These are phyloP conservation scores for Xylariaceae sp. DNA, from an alignment of 2,329 filamentous ascomycete species.

Conservation along the genomic window DNA sequence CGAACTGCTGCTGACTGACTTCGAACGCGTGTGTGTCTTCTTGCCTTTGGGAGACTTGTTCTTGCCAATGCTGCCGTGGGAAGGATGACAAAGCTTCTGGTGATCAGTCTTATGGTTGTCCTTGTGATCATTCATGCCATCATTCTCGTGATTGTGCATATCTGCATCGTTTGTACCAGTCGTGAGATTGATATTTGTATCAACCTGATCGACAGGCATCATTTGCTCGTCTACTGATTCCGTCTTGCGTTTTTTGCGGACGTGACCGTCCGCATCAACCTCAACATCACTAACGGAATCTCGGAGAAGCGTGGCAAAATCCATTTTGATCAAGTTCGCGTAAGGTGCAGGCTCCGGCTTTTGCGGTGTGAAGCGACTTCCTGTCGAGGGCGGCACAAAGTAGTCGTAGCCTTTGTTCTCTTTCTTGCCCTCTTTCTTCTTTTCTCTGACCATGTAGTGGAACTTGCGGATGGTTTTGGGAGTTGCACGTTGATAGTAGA, in stretches of 20 bases:
- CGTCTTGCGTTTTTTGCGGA: slow-evolving; percentile 41
- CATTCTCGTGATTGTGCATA: slow-evolving; percentile 18
- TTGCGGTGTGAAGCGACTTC: slow-evolving; percentile 51
- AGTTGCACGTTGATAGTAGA: slow-evolving; percentile 65
- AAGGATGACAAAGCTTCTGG: slow-evolving; percentile 17
- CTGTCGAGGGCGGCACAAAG: slow-evolving; percentile 58
- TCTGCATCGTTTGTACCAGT: slow-evolving; percentile 4
- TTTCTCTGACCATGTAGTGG: slow-evolving; percentile 55
- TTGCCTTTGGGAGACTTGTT: slow-evolving; percentile 31
- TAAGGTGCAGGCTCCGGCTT: slow-evolving; percentile 59
- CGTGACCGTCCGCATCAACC: slow-evolving; percentile 36
- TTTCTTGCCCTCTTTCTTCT: slow-evolving; percentile 64
- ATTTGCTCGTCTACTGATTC: slow-evolving; percentile 25
- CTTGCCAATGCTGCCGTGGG: slow-evolving; percentile 25
- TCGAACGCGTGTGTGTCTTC: slow-evolving; percentile 36
- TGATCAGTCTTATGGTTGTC: slow-evolving; percentile 13
- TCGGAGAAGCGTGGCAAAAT: slow-evolving; percentile 41
- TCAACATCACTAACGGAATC: slow-evolving; percentile 24
- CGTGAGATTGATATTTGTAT: slow-evolving; percentile 1
- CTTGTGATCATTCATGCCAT: too few species aligned
- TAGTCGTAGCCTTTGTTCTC: slow-evolving; percentile 59
- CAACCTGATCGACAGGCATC: background rate
- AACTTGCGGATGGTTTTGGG: slow-evolving; percentile 59
- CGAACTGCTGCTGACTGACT: slow-evolving; percentile 43
- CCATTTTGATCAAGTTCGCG: slow-evolving; percentile 52